Conservation (phyloP, 2,329 filamentous ascomycete genomes). For the Xylariaceae sp. region DNA sequence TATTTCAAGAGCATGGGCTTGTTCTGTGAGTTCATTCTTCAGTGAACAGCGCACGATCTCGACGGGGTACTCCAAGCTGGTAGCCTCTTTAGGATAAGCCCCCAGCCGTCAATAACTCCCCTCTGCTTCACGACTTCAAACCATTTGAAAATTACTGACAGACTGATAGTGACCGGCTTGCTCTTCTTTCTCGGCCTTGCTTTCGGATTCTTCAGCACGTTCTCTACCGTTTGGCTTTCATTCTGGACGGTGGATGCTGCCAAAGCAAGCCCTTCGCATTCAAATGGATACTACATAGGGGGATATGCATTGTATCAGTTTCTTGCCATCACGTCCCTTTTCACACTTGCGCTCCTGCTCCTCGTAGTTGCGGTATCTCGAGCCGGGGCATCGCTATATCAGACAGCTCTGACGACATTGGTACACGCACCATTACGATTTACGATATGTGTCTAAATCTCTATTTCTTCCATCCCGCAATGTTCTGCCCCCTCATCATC, state of each 20-base stretch:
- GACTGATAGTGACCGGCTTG: not conserved
- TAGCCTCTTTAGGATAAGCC: too few species aligned
- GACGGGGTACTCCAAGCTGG: too few species aligned
- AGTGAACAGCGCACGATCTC: too few species aligned
- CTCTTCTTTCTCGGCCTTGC: constrained; percentile 12
- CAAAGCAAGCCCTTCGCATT: constrained; percentile 12
- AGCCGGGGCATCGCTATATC: constrained; percentile 19
- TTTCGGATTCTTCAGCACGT: constrained; percentile 21
- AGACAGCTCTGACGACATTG: constrained; percentile 27
- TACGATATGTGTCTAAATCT: too few species aligned
- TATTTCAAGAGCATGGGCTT: constrained; percentile 24
- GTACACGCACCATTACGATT: constrained; percentile 37
- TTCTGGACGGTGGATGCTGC: constrained; percentile 21
- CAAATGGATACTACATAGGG: constrained; percentile 22
- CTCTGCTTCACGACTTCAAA: not conserved
- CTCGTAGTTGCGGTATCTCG: constrained; percentile 14
- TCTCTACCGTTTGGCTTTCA: constrained; percentile 24
- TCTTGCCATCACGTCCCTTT: constrained; percentile 14
- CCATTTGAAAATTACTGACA: not conserved
- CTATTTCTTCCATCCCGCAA: too few species aligned
- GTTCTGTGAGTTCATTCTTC: not conserved
- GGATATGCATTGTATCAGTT: constrained; percentile 23
- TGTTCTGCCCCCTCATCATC: too few species aligned
- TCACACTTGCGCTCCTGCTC: constrained; percentile 12
- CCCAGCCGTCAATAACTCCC: too few species aligned